Base-by-base conservation (phyloP, 148 eudicot species). In the Chenopodium berlandieri region DNA sequence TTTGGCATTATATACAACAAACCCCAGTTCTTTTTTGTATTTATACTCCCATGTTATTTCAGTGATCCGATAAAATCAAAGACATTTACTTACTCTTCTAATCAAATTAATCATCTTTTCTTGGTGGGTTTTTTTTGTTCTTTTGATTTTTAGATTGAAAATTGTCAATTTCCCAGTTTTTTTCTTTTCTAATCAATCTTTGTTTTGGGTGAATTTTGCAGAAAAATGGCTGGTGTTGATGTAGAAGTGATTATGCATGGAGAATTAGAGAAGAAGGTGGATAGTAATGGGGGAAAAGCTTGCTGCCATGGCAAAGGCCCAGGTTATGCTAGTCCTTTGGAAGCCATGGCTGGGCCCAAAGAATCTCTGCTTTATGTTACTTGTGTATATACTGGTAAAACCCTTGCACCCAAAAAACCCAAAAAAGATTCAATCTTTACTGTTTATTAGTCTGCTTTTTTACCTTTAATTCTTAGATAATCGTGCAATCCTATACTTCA, bases 341-440 rank as follows among this genome's bases (percentile, higher is more conserved):
- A 88, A 13, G 98, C 97, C 85, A 92, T 94, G 97, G 37, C 87
- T 86, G 98, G 97, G n/a, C 97, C 98, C 58, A 90, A 40, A 71
- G 97, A 94, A 83, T 44, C 92, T 72, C 90, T 94, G 27, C 85
- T 94, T 71, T 94, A 92, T 88, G 97, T 92, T 78, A 94, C 98
- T 67, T 94, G 97, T 75, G 85, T 94, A 48, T 94, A 94, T 82
- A 69, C 93, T 63, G 98, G 98, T 92, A 89, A 22, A 40, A 2
- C 67, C 17, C 14, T 13, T 40, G 23, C 4, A 8, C 6, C 0
- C 44, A 40, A 50, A 50, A 50, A 9, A 9, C 14, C 9, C 1
- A 50, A 5, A 12, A 12, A 48, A 50, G 19, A 25, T 47, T 37
- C 54, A 11, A 62, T 63, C 37, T 20, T 68, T 71, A n/a, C 65